Conservation (phyloP, 2,329 filamentous ascomycete genomes). For the Aspergillus versicolor region DNA sequence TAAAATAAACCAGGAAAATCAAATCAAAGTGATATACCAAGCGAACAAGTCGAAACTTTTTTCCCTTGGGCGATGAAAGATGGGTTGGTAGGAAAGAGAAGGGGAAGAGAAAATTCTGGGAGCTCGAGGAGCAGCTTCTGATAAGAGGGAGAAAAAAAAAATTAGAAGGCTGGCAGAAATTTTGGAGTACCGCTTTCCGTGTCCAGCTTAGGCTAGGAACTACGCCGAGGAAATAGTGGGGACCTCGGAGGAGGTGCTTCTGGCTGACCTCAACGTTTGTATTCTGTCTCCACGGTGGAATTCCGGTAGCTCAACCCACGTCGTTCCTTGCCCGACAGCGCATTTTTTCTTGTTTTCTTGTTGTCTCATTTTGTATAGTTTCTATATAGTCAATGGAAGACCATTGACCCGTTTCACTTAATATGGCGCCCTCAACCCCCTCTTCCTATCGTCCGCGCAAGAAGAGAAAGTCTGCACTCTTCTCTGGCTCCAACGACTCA, state of each 20-base stretch:
- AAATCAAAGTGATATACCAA: slow-evolving; percentile 18
- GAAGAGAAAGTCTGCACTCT: slow-evolving; percentile 41
- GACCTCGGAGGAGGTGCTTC: slow-evolving; percentile 15
- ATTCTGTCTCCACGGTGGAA: not conserved
- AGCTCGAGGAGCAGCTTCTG: slow-evolving; percentile 23
- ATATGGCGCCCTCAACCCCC: slow-evolving; percentile 30
- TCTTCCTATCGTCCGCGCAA: slow-evolving; percentile 45
- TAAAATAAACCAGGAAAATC: slow-evolving; percentile 19
- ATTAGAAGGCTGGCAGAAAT: slow-evolving; percentile 32
- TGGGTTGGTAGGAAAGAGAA: slow-evolving; percentile 16
- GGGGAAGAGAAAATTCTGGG: slow-evolving; percentile 19
- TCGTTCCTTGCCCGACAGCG: not conserved
- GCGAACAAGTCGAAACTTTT: slow-evolving; percentile 7
- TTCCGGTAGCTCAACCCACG: not conserved
- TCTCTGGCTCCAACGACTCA: slow-evolving; percentile 41
- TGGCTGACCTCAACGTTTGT: slow-evolving; percentile 1
- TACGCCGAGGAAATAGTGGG: slow-evolving; percentile 20
- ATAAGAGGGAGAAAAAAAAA: slow-evolving; percentile 35
- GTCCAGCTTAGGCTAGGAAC: slow-evolving; percentile 21
- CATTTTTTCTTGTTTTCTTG: not conserved
- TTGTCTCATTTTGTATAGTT: not conserved
- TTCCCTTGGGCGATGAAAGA: slow-evolving; percentile 10
- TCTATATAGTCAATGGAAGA: slow-evolving; percentile 21
- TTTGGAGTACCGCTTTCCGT: slow-evolving; percentile 26
- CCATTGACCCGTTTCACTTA: slow-evolving; percentile 17